Base-by-base conservation (phyloP, 2,329 filamentous ascomycete species). In the Paecilomyces fulvus region DNA sequence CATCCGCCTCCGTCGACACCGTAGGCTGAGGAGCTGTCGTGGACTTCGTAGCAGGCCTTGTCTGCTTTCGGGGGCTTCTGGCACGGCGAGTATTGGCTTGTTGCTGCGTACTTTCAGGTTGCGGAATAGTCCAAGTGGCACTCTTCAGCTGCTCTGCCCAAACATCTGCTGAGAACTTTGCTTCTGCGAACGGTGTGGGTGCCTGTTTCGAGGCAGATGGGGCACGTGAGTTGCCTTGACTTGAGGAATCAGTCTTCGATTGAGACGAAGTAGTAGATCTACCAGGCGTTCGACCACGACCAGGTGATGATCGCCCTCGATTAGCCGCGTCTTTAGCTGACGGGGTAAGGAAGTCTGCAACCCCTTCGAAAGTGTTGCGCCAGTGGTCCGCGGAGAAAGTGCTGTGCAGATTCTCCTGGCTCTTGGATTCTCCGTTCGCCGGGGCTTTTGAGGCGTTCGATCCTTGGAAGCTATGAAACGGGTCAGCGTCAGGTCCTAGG, bases 381-480 rank as follows among this genome's bases (percentile, higher is more conserved):
- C 74, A 77, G 20, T 73, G 72, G 11, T 69, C 67, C 0, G 73
- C 72, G 4, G 73, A 74, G 52, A 78, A 78, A 50, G 69, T 69
- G 30, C 72, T 72, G 28, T 70, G 70, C 23, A 66, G 59, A 49
- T 63, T 64, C 30, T 69, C 68, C 54, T 73, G 65, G 55, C 67
- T 71, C 46, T 68, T 73, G 33, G 65, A 66, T 17, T 62, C 55
- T 33, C 63, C 57, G 53, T 62, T 58, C 20, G 53, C 43, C 10
- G 55, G 21, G 8, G 50, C 23, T 56, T 51, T 60, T 54, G 59
- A 56, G 20, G 56, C 50, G 20, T 61, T 63, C 11, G 56, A 52
- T 49, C 52, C 53, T n/a, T 52, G 52, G 52, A 53, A 55, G 50
- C 57, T 59, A 52, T 23, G 30, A 56, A 23, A 51, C 10, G 17